phyloP scores from a whole-genome alignment of 2,329 filamentous ascomycete species.

The Xylaria sp. region DNA sequence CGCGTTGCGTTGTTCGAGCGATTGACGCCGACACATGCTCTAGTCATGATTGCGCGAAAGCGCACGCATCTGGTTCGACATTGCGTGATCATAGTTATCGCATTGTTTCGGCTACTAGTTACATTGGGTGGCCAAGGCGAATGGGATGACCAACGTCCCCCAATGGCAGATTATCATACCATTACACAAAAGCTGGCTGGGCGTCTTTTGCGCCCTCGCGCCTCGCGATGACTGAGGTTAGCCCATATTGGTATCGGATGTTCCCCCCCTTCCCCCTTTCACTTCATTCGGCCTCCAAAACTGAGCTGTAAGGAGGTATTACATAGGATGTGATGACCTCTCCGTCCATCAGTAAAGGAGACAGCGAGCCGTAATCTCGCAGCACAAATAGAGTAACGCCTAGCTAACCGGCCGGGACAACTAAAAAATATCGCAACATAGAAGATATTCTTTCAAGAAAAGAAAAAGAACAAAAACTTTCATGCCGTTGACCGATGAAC shows the following conservation, averaged over 20 bases:
- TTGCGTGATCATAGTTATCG: conserved; percentile 9
- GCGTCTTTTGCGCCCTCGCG: conserved; percentile 4
- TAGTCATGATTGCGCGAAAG: not conserved
- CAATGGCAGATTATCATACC: conserved; percentile 21
- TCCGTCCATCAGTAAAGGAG: conserved; percentile 8
- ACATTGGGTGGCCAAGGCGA: conserved; percentile 22
- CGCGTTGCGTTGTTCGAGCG: conserved; percentile 32
- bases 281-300: conserved; percentile 1
- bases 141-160: conserved; percentile 12
- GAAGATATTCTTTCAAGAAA: not conserved
- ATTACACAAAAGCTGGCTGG: conserved; percentile 8
- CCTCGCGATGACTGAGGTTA: not conserved
- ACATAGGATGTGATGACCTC: conserved; percentile 21
- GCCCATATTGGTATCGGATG: conserved; percentile 10
- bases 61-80: not conserved
- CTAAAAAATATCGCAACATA: conserved; percentile 24
- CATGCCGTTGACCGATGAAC: conserved; percentile 32
- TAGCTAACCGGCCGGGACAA: conserved; percentile 4
- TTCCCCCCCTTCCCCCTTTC: not conserved
- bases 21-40: conserved; percentile 1
- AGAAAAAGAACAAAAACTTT: not conserved
- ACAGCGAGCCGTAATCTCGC: conserved; percentile 11
- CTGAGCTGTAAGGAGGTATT: conserved; percentile 24
- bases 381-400: conserved; percentile 16
- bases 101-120: conserved; percentile 28